Percentiles rank a stretch among this genome's conserved stretches.
Conservation (phyloP, 495 filamentous ascomycete genomes). For the Neurospora pannonica region DNA sequence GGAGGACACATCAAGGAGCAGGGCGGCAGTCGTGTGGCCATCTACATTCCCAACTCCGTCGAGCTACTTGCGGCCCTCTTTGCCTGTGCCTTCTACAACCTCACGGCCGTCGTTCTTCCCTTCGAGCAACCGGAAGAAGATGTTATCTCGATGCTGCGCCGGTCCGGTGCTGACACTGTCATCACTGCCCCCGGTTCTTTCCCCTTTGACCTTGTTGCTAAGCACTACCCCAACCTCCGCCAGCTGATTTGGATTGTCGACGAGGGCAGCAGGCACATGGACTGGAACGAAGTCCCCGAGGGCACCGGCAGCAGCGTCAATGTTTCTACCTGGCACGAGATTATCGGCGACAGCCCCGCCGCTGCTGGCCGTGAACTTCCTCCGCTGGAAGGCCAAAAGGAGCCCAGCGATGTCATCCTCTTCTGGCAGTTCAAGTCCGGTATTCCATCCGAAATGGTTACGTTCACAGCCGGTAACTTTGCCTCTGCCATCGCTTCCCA, state of each 20-base stretch:
- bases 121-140: conserved; percentile 60
- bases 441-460: conserved; percentile 55
- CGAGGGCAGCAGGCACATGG: conserved; percentile 82
- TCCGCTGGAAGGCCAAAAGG: conserved; percentile 31
- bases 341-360: conserved; percentile 54
- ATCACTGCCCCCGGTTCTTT: conserved; percentile 82
- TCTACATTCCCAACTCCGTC: conserved; percentile 89
- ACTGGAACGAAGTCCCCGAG: conserved; percentile 72
- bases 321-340: conserved; percentile 80
- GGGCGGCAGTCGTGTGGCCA: conserved; percentile 67
- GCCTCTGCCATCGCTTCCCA: conserved; percentile 72
- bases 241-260: conserved; percentile 92
- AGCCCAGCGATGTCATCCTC: conserved; percentile 46
- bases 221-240: conserved; percentile 57
- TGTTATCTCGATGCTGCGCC: conserved; percentile 59
- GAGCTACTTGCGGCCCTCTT: conserved; percentile 64
- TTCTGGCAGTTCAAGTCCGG: conserved; percentile 50
- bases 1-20: conserved; percentile 61
- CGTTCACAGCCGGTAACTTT: conserved; percentile 71
- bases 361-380: conserved; percentile 36
- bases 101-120: conserved; percentile 74
- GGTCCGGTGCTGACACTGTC: conserved; percentile 65
- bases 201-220: conserved; percentile 63
- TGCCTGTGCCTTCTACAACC: conserved; percentile 66
- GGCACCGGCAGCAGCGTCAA: conserved; percentile 60